phyloP scores from a whole-genome alignment of 441 rosid species.

The Erodium texanum region DNA sequence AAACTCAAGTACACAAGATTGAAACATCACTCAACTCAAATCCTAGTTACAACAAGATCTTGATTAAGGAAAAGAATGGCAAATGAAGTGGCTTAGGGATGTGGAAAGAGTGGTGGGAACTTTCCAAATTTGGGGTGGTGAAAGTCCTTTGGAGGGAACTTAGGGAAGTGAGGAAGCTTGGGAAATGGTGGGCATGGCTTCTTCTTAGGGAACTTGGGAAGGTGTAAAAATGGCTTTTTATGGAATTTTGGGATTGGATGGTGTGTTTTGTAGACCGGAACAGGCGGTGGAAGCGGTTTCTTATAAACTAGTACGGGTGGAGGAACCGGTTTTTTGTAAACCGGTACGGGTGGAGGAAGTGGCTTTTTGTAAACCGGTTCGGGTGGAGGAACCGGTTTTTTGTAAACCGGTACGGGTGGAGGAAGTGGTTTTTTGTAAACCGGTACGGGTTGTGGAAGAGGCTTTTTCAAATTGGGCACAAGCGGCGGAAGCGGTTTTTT shows the following conservation, averaged over 20 bases:
- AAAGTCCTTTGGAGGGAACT: conserved; percentile 17
- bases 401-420: conserved; percentile 19
- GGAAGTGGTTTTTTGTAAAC: conserved; percentile 18
- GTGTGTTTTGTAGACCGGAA: conserved; percentile 19
- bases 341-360: neutral
- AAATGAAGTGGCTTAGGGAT: conserved; percentile 23
- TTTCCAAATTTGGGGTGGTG: conserved; percentile 23
- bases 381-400: conserved; percentile 24
- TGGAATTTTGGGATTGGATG: conserved; percentile 21
- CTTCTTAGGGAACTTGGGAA: conserved; percentile 23
- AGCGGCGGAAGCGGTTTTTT: conserved; percentile 28
- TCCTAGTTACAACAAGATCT: neutral
- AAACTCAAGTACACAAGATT: neutral
- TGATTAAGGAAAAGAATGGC: neutral
- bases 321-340: neutral
- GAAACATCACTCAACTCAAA: neutral
- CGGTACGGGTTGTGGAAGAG: conserved; percentile 10
- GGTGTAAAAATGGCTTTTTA: conserved; percentile 35
- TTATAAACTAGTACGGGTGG: conserved; percentile 21
- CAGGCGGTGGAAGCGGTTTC: conserved; percentile 29
- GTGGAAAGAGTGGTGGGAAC: conserved; percentile 35
- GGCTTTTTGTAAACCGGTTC: neutral
- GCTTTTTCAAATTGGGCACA: conserved; percentile 21
- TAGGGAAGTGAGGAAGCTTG: conserved; percentile 51
- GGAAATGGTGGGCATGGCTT: conserved; percentile 18